These are phyloP conservation scores for Ophiostoma tasmaniense DNA, from an alignment of 2,329 filamentous ascomycete genomes.

Conservation along the genomic window DNA sequence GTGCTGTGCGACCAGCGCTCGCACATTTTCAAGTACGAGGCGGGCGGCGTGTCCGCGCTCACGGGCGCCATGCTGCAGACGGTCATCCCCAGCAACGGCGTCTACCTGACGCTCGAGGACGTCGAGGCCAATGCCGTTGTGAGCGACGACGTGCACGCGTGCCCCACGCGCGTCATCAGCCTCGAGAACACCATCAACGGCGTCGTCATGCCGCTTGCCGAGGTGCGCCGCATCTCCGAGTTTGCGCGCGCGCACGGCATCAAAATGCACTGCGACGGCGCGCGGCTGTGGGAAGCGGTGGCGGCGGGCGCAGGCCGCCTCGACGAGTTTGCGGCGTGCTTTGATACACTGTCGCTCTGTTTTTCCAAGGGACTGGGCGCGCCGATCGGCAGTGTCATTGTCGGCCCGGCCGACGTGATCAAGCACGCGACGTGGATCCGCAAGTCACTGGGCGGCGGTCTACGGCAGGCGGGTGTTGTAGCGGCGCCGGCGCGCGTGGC, in stretches of 20 bases:
- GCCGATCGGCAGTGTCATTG: conserved; percentile 41
- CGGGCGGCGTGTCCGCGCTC: conserved; percentile 50
- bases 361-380: conserved; percentile 47
- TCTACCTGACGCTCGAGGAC: conserved; percentile 69
- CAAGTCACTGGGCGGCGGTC: conserved; percentile 72
- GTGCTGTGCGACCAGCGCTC: conserved; percentile 71
- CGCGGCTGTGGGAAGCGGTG: conserved; percentile 43
- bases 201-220: conserved; percentile 65
- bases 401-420: conserved; percentile 44
- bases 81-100: conserved; percentile 60
- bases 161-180: conserved; percentile 71
- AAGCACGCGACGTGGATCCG: conserved; percentile 65
- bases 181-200: conserved; percentile 82
- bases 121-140: conserved; percentile 57
- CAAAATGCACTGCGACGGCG: conserved; percentile 43
- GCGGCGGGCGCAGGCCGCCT: conserved; percentile 36
- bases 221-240: conserved; percentile 58
- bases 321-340: conserved; percentile 35
- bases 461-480: conserved; percentile 68
- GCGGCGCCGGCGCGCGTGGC: conserved; percentile 68
- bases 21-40: conserved; percentile 65
- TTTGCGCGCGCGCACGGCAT: conserved; percentile 53
- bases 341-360: conserved; percentile 51
- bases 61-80: conserved; percentile 62
- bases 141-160: conserved; percentile 63